phyloP scores from a whole-genome alignment of 2,329 filamentous ascomycete species.

The Amesomyces nigricolor region DNA sequence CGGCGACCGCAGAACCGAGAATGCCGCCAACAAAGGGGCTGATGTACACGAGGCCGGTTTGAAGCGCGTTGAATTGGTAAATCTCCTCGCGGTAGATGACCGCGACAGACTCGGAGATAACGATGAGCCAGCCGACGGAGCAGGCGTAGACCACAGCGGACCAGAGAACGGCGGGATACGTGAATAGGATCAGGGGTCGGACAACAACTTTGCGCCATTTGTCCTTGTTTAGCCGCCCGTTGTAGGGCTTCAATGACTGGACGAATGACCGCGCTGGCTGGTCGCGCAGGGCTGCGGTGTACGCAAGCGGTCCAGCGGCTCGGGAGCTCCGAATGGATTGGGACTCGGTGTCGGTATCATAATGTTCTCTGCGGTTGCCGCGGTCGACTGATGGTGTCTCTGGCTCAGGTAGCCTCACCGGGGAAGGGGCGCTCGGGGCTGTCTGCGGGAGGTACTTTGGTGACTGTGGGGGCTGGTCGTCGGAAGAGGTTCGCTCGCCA shows the following conservation, averaged over 20 bases:
- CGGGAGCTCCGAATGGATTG: slow-evolving; percentile 35
- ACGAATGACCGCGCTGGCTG: slow-evolving; percentile 64
- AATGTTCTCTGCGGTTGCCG: not conserved
- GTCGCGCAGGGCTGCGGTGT: slow-evolving; percentile 65
- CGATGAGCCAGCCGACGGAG: slow-evolving; percentile 91
- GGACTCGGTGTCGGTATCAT: slow-evolving; percentile 39
- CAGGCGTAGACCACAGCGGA: slow-evolving; percentile 78
- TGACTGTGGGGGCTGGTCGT: not conserved
- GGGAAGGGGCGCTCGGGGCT: not conserved
- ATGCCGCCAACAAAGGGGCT: slow-evolving; percentile 86
- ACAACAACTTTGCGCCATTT: slow-evolving; percentile 72
- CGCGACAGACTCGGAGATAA: slow-evolving; percentile 81
- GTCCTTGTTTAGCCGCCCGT: slow-evolving; percentile 72
- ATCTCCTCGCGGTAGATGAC: slow-evolving; percentile 66
- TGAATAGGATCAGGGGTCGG: slow-evolving; percentile 78
- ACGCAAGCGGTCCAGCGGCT: slow-evolving; percentile 41
- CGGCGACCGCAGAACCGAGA: slow-evolving; percentile 85
- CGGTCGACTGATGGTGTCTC: slow-evolving; percentile 21
- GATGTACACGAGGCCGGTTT: slow-evolving; percentile 81
- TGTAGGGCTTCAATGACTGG: slow-evolving; percentile 69
- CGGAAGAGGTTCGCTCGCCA: not conserved
- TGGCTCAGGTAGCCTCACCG: not conserved
- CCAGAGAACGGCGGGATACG: slow-evolving; percentile 88
- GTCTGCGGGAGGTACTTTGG: not conserved
- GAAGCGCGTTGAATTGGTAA: slow-evolving; percentile 77